These are phyloP conservation scores for Daedaleopsis nitida DNA, from an alignment of 768 basidiomycete genomes.

Conservation along the genomic window DNA sequence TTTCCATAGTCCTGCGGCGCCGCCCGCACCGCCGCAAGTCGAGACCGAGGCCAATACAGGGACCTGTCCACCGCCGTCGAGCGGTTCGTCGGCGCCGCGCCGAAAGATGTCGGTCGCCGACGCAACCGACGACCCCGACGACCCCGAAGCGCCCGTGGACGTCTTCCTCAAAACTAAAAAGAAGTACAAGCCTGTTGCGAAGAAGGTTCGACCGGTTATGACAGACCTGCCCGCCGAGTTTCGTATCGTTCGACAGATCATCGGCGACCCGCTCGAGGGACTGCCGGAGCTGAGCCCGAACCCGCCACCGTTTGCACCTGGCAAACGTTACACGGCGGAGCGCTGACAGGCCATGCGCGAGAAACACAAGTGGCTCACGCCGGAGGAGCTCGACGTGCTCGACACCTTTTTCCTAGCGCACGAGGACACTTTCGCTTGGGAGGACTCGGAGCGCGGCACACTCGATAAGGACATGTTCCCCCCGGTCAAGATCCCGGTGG, in stretches of 20 bases:
- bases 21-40: too few relatives aligned
- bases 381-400: background rate
- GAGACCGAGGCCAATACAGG: too few relatives aligned
- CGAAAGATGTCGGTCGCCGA: background rate
- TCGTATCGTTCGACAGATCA: constrained; percentile 29
- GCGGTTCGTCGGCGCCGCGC: too few relatives aligned
- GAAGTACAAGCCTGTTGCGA: constrained; percentile 19
- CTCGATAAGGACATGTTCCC: background rate
- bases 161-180: background rate
- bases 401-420: background rate
- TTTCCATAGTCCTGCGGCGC: too few relatives aligned
- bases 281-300: constrained; percentile 24
- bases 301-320: constrained; percentile 12
- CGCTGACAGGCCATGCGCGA: background rate
- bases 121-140: background rate
- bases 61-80: too few relatives aligned
- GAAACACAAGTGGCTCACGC: background rate
- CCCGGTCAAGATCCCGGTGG: background rate
- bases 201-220: constrained; percentile 30
- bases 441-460: background rate
- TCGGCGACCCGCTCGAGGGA: constrained; percentile 29
- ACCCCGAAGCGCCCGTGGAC: background rate
- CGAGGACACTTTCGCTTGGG: background rate
- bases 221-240: constrained; percentile 27
- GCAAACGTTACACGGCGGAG: background rate